Evolutionary conservation across 2,329 filamentous ascomycete species (phyloP).

Genomic region (Colletotrichum tropicicola): DNA sequence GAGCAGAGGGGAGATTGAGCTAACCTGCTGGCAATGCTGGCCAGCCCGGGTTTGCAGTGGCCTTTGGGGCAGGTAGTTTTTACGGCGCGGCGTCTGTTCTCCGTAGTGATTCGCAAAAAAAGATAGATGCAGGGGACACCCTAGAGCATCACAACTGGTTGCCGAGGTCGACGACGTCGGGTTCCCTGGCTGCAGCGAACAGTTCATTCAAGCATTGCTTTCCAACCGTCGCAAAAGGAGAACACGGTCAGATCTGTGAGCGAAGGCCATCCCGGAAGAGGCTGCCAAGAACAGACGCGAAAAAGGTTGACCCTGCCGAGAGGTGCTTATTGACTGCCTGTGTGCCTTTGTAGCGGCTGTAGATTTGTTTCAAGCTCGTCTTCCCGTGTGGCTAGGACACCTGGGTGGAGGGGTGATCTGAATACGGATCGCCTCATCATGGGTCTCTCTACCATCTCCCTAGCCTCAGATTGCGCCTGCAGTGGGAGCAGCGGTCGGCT

Average conservation of each 20-base stretch:
- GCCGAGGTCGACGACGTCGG: conserved; percentile 1
- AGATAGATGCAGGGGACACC: background rate
- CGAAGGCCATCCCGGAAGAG: conserved; percentile 9
- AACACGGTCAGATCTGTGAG: conserved; percentile 27
- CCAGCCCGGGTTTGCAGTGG: background rate
- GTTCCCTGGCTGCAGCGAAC: conserved; percentile 7
- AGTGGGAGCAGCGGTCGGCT: background rate
- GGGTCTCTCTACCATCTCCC: background rate
- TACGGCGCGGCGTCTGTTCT: background rate
- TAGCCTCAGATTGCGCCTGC: background rate
- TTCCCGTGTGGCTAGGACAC: conserved; percentile 19
- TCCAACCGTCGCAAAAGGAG: conserved; percentile 5
- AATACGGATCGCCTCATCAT: conserved; percentile 12
- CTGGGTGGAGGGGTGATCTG: conserved; percentile 12
- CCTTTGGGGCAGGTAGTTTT: background rate
- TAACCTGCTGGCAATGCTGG: conserved; percentile 5
- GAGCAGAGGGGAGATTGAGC: conserved; percentile 3
- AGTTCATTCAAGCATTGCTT: conserved; percentile 11
- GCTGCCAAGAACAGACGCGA: conserved; percentile 6
- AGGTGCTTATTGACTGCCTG: background rate
- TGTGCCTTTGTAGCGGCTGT: conserved; percentile 3
- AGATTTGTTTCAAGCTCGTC: conserved; percentile 23
- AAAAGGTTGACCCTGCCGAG: conserved; percentile 5
- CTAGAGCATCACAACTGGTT: background rate
- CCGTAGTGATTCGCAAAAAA: background rate